Percentiles rank a stretch among this genome's conserved stretches.
These are phyloP conservation scores for Leccinum pachyderme DNA, from an alignment of 1,284 basidiomycete species.

Conservation along the genomic window DNA sequence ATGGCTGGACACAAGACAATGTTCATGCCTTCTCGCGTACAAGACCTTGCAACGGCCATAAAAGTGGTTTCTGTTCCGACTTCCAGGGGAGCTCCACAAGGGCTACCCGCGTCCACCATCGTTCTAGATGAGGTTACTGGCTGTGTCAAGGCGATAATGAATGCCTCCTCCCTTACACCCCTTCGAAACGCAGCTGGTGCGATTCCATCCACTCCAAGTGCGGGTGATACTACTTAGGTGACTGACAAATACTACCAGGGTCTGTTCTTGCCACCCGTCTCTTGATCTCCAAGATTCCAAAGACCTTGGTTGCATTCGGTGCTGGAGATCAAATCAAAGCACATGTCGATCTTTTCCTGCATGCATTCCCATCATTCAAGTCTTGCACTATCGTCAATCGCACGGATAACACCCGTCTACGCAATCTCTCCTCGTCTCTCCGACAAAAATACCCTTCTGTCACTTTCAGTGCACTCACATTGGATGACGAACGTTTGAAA, in stretches of 20 bases:
- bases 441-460: slow-evolving; percentile 42
- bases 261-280: slow-evolving; percentile 68
- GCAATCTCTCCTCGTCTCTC: slow-evolving; percentile 42
- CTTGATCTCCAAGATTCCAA: slow-evolving; percentile 44
- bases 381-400: slow-evolving; percentile 67
- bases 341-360: slow-evolving; percentile 65
- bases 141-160: slow-evolving; percentile 66
- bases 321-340: slow-evolving; percentile 68
- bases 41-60: slow-evolving; percentile 49
- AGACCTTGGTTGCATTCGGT: slow-evolving; percentile 65
- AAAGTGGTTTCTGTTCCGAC: slow-evolving; percentile 75
- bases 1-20: slow-evolving; percentile 53
- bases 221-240: not conserved
- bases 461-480: slow-evolving; percentile 26
- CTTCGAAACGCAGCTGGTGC: slow-evolving; percentile 77
- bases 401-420: slow-evolving; percentile 50
- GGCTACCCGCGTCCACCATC: slow-evolving; percentile 75
- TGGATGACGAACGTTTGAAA: slow-evolving; percentile 16
- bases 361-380: slow-evolving; percentile 53
- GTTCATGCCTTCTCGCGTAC: slow-evolving; percentile 70
- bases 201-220: slow-evolving; percentile 13
- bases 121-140: slow-evolving; percentile 74
- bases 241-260: slow-evolving; percentile 46
- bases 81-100: slow-evolving; percentile 39
- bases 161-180: slow-evolving; percentile 75